phyloP scores from a whole-genome alignment of 2,329 filamentous ascomycete species.

The Leptoxyphium fumago region DNA sequence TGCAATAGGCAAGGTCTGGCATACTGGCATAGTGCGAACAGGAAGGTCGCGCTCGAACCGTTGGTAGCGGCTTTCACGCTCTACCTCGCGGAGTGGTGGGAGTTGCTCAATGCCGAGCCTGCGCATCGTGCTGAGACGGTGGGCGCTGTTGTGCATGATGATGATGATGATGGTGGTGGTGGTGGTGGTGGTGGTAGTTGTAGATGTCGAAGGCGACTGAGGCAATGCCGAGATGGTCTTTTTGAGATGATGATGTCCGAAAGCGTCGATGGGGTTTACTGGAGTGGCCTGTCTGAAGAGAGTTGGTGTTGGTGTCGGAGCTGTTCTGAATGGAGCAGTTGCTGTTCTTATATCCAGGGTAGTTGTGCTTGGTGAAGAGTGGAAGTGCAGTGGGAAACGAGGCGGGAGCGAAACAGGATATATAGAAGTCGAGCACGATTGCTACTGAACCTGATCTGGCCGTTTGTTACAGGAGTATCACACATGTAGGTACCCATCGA shows the following conservation, averaged over 20 bases:
- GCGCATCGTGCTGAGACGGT: conserved; percentile 11
- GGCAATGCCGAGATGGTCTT: too few species aligned
- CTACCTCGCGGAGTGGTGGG: conserved; percentile 6
- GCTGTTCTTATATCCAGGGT: neutral
- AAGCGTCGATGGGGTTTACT: neutral
- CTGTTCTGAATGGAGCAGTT: neutral
- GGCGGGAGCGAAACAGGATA: too few species aligned
- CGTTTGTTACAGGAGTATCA: neutral
- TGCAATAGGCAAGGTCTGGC: neutral
- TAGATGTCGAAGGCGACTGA: neutral
- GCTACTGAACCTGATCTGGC: too few species aligned
- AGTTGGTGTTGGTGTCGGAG: neutral
- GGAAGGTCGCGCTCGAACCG: conserved; percentile 4
- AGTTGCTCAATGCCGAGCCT: conserved; percentile 18
- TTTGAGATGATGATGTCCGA: too few species aligned
- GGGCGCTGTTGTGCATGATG: conserved; percentile 12
- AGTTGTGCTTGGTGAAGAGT: neutral
- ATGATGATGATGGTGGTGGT: neutral
- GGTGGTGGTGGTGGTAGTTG: neutral
- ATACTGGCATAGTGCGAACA: conserved; percentile 10
- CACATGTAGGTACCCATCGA: neutral
- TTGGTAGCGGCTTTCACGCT: conserved; percentile 2
- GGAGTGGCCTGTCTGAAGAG: neutral
- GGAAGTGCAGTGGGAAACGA: neutral
- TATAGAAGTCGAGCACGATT: too few species aligned